phyloP scores from a whole-genome alignment of 2,329 filamentous ascomycete genomes.

The Rutstroemia sydowiana region DNA sequence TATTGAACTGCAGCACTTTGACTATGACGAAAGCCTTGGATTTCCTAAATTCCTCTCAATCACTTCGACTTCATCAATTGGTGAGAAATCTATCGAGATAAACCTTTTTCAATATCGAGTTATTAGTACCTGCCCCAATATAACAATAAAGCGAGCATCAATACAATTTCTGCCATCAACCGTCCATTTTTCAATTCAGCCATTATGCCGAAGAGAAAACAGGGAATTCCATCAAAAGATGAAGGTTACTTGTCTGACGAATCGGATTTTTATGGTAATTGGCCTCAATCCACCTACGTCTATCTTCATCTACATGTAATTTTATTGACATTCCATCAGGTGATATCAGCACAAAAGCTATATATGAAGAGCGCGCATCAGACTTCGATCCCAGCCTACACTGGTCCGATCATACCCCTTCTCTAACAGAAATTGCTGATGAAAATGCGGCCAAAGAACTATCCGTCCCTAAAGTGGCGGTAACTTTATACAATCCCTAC shows the following conservation, averaged over 20 bases:
- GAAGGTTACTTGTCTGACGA: slow-evolving; percentile 32
- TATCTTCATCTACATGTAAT: not conserved
- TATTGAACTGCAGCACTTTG: too few relatives aligned
- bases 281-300: not conserved
- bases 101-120: too few relatives aligned
- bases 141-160: too few relatives aligned
- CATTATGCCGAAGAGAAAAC: slow-evolving; percentile 15
- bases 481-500: slow-evolving; percentile 49
- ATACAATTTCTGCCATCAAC: too few relatives aligned
- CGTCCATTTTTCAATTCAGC: not conserved
- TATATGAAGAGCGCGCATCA: slow-evolving; percentile 43
- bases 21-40: too few relatives aligned
- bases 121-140: too few relatives aligned
- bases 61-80: too few relatives aligned
- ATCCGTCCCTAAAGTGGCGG: slow-evolving; percentile 4
- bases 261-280: slow-evolving; percentile 49
- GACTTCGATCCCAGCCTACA: slow-evolving; percentile 44
- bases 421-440: slow-evolving; percentile 31
- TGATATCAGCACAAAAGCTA: slow-evolving; percentile 40
- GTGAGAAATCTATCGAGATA: too few relatives aligned
- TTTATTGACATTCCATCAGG: slow-evolving; percentile 37
- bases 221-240: not conserved
- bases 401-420: slow-evolving; percentile 35
- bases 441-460: slow-evolving; percentile 16
- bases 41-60: too few relatives aligned